These are phyloP conservation scores for Naganishia liquefaciens DNA, from an alignment of 1,284 basidiomycete genomes.

Conservation along the genomic window DNA sequence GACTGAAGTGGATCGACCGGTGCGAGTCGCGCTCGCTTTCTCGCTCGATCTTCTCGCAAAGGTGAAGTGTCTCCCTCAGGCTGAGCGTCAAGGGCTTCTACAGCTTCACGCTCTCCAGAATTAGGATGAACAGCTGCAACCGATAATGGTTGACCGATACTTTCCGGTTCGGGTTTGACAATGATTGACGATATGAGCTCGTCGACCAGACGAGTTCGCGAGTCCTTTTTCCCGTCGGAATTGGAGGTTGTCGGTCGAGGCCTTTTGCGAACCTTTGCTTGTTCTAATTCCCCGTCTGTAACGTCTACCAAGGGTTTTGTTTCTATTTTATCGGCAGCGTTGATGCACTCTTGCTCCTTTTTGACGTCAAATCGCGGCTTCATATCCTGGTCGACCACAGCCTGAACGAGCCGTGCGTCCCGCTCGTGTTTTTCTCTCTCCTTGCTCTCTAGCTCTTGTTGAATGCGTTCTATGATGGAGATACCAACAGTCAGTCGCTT, in stretches of 20 bases:
- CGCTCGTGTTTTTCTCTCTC: constrained; percentile 13
- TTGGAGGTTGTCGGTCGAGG: not conserved
- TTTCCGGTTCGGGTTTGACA: constrained; percentile 9
- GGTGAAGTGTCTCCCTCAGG: constrained; percentile 3
- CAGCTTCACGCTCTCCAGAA: too few relatives aligned
- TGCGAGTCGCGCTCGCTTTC: constrained; percentile 21
- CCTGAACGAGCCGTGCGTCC: constrained; percentile 40
- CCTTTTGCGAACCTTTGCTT: constrained; percentile 31
- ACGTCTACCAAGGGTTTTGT: constrained; percentile 12
- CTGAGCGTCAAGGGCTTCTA: not conserved
- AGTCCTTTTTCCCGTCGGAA: constrained; percentile 1
- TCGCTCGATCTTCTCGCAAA: not conserved
- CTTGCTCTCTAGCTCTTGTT: constrained; percentile 35
- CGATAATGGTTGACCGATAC: not conserved
- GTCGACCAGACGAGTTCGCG: constrained; percentile 11
- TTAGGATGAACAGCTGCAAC: not conserved
- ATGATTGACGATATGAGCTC: constrained; percentile 23
- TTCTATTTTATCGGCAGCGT: constrained; percentile 7
- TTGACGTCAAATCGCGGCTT: constrained; percentile 35
- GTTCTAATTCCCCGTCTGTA: constrained; percentile 29
- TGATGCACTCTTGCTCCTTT: constrained; percentile 7
- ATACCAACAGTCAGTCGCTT: constrained; percentile 37
- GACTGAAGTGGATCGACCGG: constrained; percentile 8
- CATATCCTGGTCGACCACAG: constrained; percentile 41
- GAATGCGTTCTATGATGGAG: constrained; percentile 31